These are phyloP conservation scores for Mimosa pudica DNA, from an alignment of 306 rosid genomes.

Conservation along the genomic window DNA sequence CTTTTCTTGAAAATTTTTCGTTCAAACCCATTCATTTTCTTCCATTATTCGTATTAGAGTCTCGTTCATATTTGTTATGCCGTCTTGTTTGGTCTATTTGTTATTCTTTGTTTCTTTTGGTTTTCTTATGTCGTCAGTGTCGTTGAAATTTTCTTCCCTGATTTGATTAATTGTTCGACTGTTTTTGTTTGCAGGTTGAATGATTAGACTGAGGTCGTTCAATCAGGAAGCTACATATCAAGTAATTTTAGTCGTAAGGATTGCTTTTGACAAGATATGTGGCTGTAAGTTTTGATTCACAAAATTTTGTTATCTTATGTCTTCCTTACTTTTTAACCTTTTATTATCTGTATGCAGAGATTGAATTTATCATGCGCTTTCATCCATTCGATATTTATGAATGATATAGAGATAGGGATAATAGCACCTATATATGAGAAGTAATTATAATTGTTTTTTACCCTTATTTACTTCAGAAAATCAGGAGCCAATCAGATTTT, in stretches of 20 bases:
- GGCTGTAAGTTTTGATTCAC: conserved; percentile 24
- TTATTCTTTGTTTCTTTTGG: neutral
- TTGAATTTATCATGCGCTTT: neutral
- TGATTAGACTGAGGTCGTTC: neutral
- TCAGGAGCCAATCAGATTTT: neutral
- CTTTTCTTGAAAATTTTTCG: conserved; percentile 7
- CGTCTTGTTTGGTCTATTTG: neutral
- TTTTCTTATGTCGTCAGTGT: conserved; percentile 12
- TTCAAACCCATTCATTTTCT: conserved; percentile 25
- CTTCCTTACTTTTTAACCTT: neutral
- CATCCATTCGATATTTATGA: neutral
- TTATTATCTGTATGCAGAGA: neutral
- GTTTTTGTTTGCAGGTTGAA: conserved; percentile 46
- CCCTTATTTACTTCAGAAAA: neutral
- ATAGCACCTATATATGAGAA: neutral
- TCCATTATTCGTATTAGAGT: neutral
- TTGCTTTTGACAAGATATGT: conserved; percentile 12
- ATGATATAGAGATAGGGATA: neutral
- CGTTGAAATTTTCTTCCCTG: neutral
- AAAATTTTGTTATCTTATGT: conserved; percentile 5
- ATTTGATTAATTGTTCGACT: conserved; percentile 18
- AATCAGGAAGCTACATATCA: conserved; percentile 19
- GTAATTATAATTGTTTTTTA: neutral
- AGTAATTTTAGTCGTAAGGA: neutral
- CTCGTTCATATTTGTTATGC: conserved; percentile 8